Conservation (phyloP, 495 filamentous ascomycete species). For the Aspergillus steynii region DNA sequence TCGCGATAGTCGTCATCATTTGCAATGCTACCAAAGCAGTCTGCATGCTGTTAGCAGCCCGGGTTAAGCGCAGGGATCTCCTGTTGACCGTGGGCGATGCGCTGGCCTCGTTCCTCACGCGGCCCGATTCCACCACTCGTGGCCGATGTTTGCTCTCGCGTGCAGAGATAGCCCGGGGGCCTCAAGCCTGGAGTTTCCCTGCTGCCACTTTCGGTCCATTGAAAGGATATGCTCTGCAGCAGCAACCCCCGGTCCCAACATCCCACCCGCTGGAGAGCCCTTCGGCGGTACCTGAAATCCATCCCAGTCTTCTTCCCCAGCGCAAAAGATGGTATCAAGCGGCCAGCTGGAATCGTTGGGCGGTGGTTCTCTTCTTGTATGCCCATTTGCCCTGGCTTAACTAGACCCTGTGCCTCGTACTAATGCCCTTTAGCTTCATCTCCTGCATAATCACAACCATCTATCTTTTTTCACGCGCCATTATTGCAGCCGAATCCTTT, state of each 20-base stretch:
- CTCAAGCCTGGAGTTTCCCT: no score
- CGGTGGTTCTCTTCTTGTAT: background rate
- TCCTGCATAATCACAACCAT: no score
- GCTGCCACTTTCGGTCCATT: no score
- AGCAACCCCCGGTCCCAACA: no score
- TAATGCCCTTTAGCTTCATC: no score
- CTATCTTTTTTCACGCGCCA: no score
- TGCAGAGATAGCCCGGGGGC: background rate
- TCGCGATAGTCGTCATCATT: slow-evolving; percentile 7
- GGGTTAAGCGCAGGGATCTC: slow-evolving; percentile 1
- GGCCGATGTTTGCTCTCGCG: slow-evolving; percentile 11
- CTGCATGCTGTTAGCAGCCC: slow-evolving; percentile 5
- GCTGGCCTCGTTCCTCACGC: slow-evolving; percentile 15
- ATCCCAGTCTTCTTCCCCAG: no score
- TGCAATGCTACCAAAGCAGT: no score
- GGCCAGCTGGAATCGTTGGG: background rate
- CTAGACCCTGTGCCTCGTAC: background rate
- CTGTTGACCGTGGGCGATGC: slow-evolving; percentile 19
- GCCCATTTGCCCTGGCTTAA: background rate
- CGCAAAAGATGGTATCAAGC: background rate
- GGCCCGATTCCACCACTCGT: slow-evolving; percentile 10
- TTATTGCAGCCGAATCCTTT: background rate
- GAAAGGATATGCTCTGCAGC: no score
- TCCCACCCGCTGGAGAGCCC: no score
- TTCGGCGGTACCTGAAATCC: no score